Conservation (phyloP, 1,284 basidiomycete genomes). For the Pseudozyma thailandica region DNA sequence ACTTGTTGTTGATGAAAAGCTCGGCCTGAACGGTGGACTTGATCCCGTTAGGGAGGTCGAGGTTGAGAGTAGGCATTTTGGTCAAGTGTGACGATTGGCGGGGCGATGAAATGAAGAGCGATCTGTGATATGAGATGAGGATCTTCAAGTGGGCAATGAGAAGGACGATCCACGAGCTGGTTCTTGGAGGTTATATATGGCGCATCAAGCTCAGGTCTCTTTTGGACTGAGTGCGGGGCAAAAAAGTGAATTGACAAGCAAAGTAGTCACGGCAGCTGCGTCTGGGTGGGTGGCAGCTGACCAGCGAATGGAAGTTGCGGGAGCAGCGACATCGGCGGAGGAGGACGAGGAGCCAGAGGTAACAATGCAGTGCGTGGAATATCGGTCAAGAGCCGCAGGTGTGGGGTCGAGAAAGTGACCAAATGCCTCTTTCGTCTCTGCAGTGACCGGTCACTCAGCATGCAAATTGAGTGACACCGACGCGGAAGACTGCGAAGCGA, state of each 20-base stretch:
- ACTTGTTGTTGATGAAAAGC: slow-evolving; percentile 66
- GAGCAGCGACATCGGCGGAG: slow-evolving; percentile 2
- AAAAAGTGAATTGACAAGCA: neutral
- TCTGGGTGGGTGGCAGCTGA: neutral
- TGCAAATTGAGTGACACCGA: neutral
- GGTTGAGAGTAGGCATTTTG: slow-evolving; percentile 57
- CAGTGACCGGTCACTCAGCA: neutral
- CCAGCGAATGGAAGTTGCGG: slow-evolving; percentile 12
- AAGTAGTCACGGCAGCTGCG: neutral
- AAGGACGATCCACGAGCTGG: neutral
- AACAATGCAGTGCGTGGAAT: slow-evolving; percentile 4
- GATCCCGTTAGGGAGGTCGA: slow-evolving; percentile 65
- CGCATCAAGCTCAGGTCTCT: neutral
- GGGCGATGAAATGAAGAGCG: neutral
- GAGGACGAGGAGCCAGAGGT: neutral
- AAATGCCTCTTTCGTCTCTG: neutral
- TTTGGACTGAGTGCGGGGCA: neutral
- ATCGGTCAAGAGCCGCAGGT: slow-evolving; percentile 36
- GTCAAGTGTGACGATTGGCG: neutral
- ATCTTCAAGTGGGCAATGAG: neutral
- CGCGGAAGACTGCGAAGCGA: slow-evolving; percentile 1
- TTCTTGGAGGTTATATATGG: neutral
- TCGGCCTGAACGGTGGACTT: slow-evolving; percentile 56
- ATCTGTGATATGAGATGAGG: neutral
- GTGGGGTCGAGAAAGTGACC: neutral